These are phyloP conservation scores for Teratosphaeria destructans DNA, from an alignment of 2,329 filamentous ascomycete genomes.

Conservation along the genomic window DNA sequence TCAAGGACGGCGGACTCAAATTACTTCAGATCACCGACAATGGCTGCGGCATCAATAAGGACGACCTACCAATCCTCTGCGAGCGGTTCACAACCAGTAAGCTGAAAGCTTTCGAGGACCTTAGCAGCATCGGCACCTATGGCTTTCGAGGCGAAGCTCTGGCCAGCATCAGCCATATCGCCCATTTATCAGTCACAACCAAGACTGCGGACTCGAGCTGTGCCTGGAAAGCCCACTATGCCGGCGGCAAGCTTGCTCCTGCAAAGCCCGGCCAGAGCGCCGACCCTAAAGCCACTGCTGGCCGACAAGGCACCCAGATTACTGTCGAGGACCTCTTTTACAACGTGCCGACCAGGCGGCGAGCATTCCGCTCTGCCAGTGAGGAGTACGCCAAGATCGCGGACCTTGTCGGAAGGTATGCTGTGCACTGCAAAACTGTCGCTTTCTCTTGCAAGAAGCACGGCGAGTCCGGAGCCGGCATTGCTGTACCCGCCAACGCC, in stretches of 20 bases:
- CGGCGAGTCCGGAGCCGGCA: conserved; percentile 71
- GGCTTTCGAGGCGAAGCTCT: conserved; percentile 96
- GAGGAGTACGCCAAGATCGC: conserved; percentile 98
- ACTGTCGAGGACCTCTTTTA: conserved; percentile 95
- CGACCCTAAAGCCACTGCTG: conserved; percentile 80
- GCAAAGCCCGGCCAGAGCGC: conserved; percentile 78
- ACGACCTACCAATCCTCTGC: conserved; percentile 83
- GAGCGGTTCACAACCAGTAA: conserved; percentile 97
- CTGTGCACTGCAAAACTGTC: conserved; percentile 82
- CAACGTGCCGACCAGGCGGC: conserved; percentile 79
- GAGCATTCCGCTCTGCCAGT: conserved; percentile 79
- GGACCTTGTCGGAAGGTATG: conserved; percentile 86
- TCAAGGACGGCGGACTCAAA: conserved; percentile 92
- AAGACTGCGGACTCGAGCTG: conserved; percentile 79
- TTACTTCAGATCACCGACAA: conserved; percentile 96
- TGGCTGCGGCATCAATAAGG: conserved; percentile 87
- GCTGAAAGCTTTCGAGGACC: conserved; percentile 83
- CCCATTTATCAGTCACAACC: conserved; percentile 88
- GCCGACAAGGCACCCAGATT: conserved; percentile 84
- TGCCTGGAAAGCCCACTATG: conserved; percentile 84
- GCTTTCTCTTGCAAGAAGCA: conserved; percentile 96
- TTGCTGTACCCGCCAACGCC: conserved; percentile 67
- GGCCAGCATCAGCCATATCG: conserved; percentile 96
- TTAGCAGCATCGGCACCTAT: conserved; percentile 83
- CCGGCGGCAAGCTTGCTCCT: conserved; percentile 68